Evolutionary conservation across 441 rosid genomes (phyloP).

Genomic region (Pelargonium cotyledonis): DNA sequence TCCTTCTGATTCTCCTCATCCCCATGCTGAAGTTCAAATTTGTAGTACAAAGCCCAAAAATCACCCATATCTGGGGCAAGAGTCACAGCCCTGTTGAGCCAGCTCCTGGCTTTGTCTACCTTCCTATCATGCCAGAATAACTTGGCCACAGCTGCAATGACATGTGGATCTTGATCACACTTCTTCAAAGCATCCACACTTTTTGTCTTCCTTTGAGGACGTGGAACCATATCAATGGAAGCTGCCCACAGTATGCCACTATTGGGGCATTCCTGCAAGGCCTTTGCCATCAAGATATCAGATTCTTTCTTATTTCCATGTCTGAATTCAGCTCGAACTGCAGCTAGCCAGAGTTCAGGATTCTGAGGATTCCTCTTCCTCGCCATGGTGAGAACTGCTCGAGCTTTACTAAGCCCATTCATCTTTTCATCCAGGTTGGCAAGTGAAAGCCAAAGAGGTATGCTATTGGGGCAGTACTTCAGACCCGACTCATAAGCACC

Average conservation of each 20-base stretch:
- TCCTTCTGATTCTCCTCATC: constrained; percentile 22
- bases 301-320: constrained; percentile 26
- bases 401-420: constrained; percentile 27
- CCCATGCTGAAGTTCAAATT: constrained; percentile 25
- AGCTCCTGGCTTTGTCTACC: constrained; percentile 23
- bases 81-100: constrained; percentile 26
- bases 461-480: constrained; percentile 21
- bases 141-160: constrained; percentile 22
- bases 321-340: constrained; percentile 19
- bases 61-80: constrained; percentile 26
- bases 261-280: constrained; percentile 25
- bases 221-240: constrained; percentile 23
- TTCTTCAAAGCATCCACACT: constrained; percentile 22
- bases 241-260: constrained; percentile 29
- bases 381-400: constrained; percentile 25
- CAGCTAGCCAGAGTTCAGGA: constrained; percentile 26
- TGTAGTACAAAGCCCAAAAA: constrained; percentile 28
- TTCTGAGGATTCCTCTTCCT: constrained; percentile 24
- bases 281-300: constrained; percentile 25
- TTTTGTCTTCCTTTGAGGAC: constrained; percentile 19
- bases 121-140: constrained; percentile 27
- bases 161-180: constrained; percentile 21
- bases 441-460: constrained; percentile 25
- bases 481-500: constrained; percentile 22
- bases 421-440: constrained; percentile 24